Evolutionary conservation across 257 asterid species (phyloP), one percentile per base, ranked within the genome.

Genomic region (Rehmannia glutinosa): DNA sequence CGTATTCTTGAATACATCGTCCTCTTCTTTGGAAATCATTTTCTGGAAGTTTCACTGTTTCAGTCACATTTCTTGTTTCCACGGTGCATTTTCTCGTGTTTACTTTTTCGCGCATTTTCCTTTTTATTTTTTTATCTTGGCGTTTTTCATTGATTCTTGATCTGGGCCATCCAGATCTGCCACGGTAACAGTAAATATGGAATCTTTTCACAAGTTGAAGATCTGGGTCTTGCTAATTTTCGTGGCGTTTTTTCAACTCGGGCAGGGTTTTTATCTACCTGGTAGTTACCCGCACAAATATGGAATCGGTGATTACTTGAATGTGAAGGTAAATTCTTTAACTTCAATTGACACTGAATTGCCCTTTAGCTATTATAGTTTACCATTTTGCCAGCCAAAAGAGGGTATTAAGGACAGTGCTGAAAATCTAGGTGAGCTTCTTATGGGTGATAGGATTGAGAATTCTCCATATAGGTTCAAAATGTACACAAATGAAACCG

Each of bases 381-480:
- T 88, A 64, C 94, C 96, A 19, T 88, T 84, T 76, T 88, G 96
- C 70, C 33, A 0, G 71, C 91, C 94, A 1, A 45, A 49, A 46
- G 94, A 81, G 27, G 96, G 96, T 21, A 77, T 88, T 19, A 86
- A 84, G 76, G 96, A 88, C 52, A 88, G 91, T 52, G 91, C 91
- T 1, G 96, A 88, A 43, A 88, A 88, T 77, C 86, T 88, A 1
- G 96, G 94, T 52, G 96, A 88, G 85, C 84, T 88, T 13, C 94
- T 88, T 45, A 86, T 88, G 96, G 96, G 96, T 56, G 96, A 88
- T 77, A 81, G 91, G 74, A 88, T 88, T 28, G 94, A 88, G 85
- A 88, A 88, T 76, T 88, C 96, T 35, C 96, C 96, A 17, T 82
- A 84, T 70, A 84, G 82, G 79, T 88, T 86, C 72, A 88, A 84